Evolutionary conservation across 2,329 filamentous ascomycete species (phyloP), one percentile per base, ranked within the genome.

Genomic region (Colletotrichum higginsianum): DNA sequence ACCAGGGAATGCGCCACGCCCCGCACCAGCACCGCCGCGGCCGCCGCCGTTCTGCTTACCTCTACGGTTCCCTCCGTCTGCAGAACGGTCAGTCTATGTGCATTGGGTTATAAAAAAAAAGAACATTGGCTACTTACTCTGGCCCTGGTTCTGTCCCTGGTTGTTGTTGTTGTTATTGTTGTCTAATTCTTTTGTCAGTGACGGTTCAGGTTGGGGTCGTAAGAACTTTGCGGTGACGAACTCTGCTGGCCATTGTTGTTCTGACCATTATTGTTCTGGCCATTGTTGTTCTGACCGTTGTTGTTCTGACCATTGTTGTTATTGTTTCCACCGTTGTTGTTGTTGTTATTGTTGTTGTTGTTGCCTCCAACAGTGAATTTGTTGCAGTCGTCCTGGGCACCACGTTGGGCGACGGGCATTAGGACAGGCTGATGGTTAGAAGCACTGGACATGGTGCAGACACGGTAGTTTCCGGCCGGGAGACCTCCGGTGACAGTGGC

Each of bases 381-480:
- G 68, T 76, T 77, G 61, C 90, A 92, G 78, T 92, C 90, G 76
- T 92, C 90, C 78, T 92, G 90, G 56, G 88, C 84, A 80, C 90
- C 90, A 79, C 90, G 88, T 82, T 92, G 90, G 66, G 90, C 90
- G 64, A 92, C 87, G 62, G 90, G 89, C 89, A 91, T 91, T 66
- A 91, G 78, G 12, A 91, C 88, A 67, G 89, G 89, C 82, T 92
- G 89, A 77, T 92, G 90, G 84, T 92, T 92, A 75, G 88, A 83
- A n/a, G 90, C 82, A 72, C 86, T 82, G 38, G 86, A 85, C 87
- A 92, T 90, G 76, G 87, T 89, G 85, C 90, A 92, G 73, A 91
- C 81, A 75, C 90, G 89, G 82, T 92, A 92, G 82, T 88, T 89
- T 46, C 90, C 90, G 3, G 85, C 83, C 3, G 89, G 88, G 3